Base-by-base conservation (phyloP, 768 basidiomycete species). In the Suillus lakei region DNA sequence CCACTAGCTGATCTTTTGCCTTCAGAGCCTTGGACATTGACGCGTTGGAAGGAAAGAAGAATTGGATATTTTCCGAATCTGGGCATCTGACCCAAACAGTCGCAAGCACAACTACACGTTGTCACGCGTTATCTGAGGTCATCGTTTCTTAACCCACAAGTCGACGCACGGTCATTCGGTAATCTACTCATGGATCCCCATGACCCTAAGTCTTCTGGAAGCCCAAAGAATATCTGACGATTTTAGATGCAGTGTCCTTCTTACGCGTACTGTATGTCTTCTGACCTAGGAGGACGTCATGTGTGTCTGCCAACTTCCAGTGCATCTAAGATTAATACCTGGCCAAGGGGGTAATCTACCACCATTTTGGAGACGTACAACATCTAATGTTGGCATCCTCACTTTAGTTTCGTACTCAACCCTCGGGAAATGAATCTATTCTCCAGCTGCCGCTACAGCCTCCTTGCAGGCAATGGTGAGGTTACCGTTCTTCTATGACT, bases 1-100 rank as follows among this genome's bases (percentile, higher is more conserved):
- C 93, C 73, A 95, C 91, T 69, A 93, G 74, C 72, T 93, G 92
- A 53, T 90, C 87, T 76, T 83, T 87, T 56, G 86, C 85, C 74
- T 86, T 87, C 51, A 77, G 74, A 44, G 83, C 85, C 78, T 88
- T 91, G 69, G 92, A 92, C 91, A 93, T 93, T 68, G 60, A 41
- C 39, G 58, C 58, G 58, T 59, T 38, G 26, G 23, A 39, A 59
- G 39, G 39, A 41, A 12, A 58, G 36, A 59, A 36, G 15, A 38
- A 39, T 21, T 38, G 9, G 38, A 28, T 41, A 58, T 59, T 41
- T 41, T 59, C 58, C 39, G 12, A 59, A 59, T 41, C 41, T 21
- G 58, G 38, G 10, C 9, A 28, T 26, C 23, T 58, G 8, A 9
- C 56, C 23, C 39, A 59, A 59, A 59, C 28, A 59, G 39, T 41